These are phyloP conservation scores for Coemansia sp. DNA, from an alignment of 192 early-diverging fungal species.

Conservation along the genomic window DNA sequence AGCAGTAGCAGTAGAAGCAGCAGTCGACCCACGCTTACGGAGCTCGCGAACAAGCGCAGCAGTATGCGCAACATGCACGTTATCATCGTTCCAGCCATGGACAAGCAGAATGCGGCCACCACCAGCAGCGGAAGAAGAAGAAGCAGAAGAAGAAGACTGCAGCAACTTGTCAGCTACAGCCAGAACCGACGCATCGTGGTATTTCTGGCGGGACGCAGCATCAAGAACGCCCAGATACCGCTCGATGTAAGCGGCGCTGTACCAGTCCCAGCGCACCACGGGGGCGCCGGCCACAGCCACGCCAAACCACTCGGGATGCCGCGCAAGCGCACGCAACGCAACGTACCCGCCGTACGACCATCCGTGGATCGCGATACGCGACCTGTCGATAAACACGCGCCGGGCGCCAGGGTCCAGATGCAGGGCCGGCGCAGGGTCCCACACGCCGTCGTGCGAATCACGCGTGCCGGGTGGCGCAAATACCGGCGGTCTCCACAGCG, in stretches of 20 bases:
- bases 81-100: conserved; percentile 77
- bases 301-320: conserved; percentile 62
- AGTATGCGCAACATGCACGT: conserved; percentile 72
- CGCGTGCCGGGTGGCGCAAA: conserved; percentile 3
- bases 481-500: conserved; percentile 33
- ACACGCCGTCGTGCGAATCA: background rate
- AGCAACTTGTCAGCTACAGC: conserved; percentile 1
- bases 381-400: conserved; percentile 54
- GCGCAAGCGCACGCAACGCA: conserved; percentile 62
- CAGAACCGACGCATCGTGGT: background rate
- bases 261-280: conserved; percentile 72
- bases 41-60: conserved; percentile 47
- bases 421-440: conserved; percentile 2
- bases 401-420: too few species aligned
- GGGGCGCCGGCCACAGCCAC: conserved; percentile 70
- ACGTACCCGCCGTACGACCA: conserved; percentile 81
- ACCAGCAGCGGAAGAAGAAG: too few species aligned
- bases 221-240: conserved; percentile 64
- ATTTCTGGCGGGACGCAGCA: background rate
- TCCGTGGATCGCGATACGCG: conserved; percentile 66
- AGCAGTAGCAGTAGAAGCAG: conserved; percentile 63
- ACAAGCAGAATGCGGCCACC: conserved; percentile 66
- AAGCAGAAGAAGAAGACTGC: too few species aligned
- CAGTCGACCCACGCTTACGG: background rate
- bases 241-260: conserved; percentile 74